phyloP scores from a whole-genome alignment of 805 yeast genomes.

The Wickerhamiella brachini region DNA sequence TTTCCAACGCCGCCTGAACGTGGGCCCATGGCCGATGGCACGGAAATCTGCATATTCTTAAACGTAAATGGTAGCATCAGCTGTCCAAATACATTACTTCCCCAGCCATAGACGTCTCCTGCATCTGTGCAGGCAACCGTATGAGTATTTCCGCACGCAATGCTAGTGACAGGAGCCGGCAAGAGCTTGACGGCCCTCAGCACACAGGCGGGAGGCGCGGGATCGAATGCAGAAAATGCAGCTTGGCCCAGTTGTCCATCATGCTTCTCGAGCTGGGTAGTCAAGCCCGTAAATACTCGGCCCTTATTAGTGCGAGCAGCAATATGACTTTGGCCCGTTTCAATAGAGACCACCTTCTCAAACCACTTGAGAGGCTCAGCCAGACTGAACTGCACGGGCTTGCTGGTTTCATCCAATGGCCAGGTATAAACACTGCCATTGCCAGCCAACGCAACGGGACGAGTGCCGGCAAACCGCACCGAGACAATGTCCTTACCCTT shows the following conservation, averaged over 20 bases:
- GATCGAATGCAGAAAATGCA: slow-evolving; percentile 47
- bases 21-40: slow-evolving; percentile 43
- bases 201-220: slow-evolving; percentile 35
- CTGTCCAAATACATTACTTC: slow-evolving; percentile 75
- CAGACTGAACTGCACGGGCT: slow-evolving; percentile 1
- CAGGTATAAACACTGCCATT: slow-evolving; percentile 27
- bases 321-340: slow-evolving; percentile 56
- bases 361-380: slow-evolving; percentile 23
- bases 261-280: slow-evolving; percentile 26
- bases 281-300: slow-evolving; percentile 46
- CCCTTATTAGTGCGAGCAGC: slow-evolving; percentile 48
- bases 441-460: slow-evolving; percentile 30
- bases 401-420: slow-evolving; percentile 3
- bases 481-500: slow-evolving; percentile 32
- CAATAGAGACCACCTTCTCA: slow-evolving; percentile 40
- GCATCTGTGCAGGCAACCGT: slow-evolving; percentile 51
- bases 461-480: slow-evolving; percentile 22
- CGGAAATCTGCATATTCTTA: slow-evolving; percentile 52
- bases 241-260: slow-evolving; percentile 83
- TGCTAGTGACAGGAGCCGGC: slow-evolving; percentile 38
- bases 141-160: slow-evolving; percentile 66
- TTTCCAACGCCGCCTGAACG: slow-evolving; percentile 27
- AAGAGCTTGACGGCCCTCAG: slow-evolving; percentile 45
- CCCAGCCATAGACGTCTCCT: slow-evolving; percentile 78
- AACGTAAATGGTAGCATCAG: slow-evolving; percentile 56